phyloP scores from a whole-genome alignment of 2,329 filamentous ascomycete species.

The Aspergillus floridensis region DNA sequence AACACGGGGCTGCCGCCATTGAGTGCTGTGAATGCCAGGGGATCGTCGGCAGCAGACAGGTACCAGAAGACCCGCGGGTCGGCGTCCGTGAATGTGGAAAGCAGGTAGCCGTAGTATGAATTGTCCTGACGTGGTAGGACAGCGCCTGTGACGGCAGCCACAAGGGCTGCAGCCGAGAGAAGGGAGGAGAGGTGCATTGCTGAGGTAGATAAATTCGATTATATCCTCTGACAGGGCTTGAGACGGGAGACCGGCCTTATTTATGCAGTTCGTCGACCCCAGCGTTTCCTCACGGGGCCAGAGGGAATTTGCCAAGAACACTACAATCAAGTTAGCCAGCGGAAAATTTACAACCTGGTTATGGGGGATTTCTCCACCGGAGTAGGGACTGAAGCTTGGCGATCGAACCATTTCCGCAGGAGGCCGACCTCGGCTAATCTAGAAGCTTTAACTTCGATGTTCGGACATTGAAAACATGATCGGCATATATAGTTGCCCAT shows the following conservation, averaged over 20 bases:
- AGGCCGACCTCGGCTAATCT: too few species aligned
- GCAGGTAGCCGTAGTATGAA: conserved; percentile 6
- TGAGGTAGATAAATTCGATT: not conserved
- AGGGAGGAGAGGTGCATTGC: not conserved
- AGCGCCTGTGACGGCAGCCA: not conserved
- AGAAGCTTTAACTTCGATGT: too few species aligned
- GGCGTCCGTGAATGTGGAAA: conserved; percentile 6
- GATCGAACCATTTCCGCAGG: too few species aligned
- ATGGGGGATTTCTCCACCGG: too few species aligned
- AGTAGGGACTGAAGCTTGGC: too few species aligned
- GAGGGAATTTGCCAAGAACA: too few species aligned
- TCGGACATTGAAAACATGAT: too few species aligned
- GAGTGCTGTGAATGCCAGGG: not conserved
- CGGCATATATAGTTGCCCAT: too few species aligned
- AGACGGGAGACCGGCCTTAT: not conserved
- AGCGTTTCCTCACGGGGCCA: not conserved
- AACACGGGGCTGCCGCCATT: conserved; percentile 1
- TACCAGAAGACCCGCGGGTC: conserved; percentile 6
- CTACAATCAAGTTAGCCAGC: too few species aligned
- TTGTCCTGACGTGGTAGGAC: not conserved
- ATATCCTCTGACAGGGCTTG: not conserved
- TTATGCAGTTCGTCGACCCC: not conserved
- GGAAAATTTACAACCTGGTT: too few species aligned
- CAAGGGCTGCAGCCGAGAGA: not conserved
- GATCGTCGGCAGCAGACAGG: not conserved